Base-by-base conservation (phyloP, 345 rosid genomes). In the Dipteronia sinensis region DNA sequence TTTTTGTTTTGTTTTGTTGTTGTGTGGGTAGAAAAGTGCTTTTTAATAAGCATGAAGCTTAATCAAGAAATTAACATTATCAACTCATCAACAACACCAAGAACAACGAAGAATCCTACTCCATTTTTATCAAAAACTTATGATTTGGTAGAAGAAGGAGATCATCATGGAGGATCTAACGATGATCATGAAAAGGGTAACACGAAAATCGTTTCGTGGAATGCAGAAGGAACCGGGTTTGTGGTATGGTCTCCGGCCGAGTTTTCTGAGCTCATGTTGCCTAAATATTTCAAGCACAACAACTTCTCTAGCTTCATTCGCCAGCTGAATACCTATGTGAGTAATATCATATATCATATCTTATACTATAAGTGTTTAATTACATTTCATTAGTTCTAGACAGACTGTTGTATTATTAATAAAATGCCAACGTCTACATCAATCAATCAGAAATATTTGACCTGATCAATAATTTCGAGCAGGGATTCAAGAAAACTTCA, bases 301-400 rank as follows among this genome's bases (percentile, higher is more conserved):
- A 90, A 90, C 55, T 88, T 90, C 79, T 90, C 92, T 34, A 90
- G 94, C 81, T 90, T 89, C 86, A 86, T 90, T 71, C 89, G 94
- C 47, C 94, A 90, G 65, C 85, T 90, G 47, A 90, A 90, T 47
- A 90, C 94, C 75, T 90, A 90, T 68, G 94, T 90, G 47, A 81
- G 92, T 69, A 15, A 34, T 34, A 31, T 4, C 38, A 34, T 34
- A 34, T 34, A 34, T 34, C 38, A 34, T 12, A 46, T 29, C 59
- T 11, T 49, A 49, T 49, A 13, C 4, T 46, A 10, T 2, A 27
- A 3, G 3, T 62, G 4, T 62, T 29, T 15, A 31, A 31, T 25
- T 47, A 7, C 10, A n/a, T 10, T 46, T 46, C 13, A 46, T 46
- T 46, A 8, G 51, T 0, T 10, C 51, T 1, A 46, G 51, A 10